Evolutionary conservation across 1,139 yeast genomes (phyloP).

Genomic region (Pichia cactophila): DNA sequence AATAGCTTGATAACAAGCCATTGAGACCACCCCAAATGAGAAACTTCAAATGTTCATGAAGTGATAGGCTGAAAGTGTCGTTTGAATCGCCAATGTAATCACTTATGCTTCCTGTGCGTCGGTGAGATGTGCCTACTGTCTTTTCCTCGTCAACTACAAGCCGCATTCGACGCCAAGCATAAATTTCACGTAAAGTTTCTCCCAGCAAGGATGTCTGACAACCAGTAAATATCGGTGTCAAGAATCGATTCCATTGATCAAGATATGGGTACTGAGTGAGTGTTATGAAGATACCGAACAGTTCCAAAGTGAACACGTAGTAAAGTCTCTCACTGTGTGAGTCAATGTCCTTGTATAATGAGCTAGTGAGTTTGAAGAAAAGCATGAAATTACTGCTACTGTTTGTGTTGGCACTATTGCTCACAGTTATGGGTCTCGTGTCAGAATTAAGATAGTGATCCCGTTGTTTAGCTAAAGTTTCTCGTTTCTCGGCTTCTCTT

Average conservation of each 20-base stretch:
- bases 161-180: constrained; percentile 25
- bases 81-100: neutral
- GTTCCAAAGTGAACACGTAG: constrained; percentile 22
- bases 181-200: constrained; percentile 47
- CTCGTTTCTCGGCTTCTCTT: constrained; percentile 7
- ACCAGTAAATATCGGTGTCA: constrained; percentile 26
- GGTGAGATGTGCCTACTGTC: neutral
- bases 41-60: constrained; percentile 34
- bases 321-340: constrained; percentile 19
- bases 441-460: constrained; percentile 5
- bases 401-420: neutral
- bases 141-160: neutral
- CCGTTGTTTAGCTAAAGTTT: constrained; percentile 6
- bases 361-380: neutral
- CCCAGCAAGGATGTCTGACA: constrained; percentile 46
- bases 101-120: neutral
- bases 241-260: constrained; percentile 22
- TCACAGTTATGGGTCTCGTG: neutral
- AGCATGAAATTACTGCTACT: neutral
- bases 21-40: constrained; percentile 56
- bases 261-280: constrained; percentile 25
- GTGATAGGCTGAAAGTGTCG: neutral
- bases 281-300: constrained; percentile 22
- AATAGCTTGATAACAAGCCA: constrained; percentile 47
- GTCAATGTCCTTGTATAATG: constrained; percentile 4